Conservation (phyloP, 371 early-diverging fungal species). For the Zancudomyces culisetae region DNA sequence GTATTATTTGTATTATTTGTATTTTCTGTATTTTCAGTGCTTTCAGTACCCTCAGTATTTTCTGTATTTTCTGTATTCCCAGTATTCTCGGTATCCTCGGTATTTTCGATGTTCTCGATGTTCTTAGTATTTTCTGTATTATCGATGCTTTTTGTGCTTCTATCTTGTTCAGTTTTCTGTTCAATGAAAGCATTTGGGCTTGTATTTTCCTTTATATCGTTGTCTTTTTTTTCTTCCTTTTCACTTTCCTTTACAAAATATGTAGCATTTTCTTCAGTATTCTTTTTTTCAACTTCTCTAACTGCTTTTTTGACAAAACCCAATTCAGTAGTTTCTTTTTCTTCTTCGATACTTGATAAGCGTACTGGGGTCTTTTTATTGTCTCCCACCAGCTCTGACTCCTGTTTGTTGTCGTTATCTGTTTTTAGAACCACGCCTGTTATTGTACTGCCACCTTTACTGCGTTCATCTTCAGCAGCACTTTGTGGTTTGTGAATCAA, state of each 20-base stretch:
- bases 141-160: neutral
- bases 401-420: neutral
- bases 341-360: neutral
- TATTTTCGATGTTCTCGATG: neutral
- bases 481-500: neutral
- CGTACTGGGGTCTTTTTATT: neutral
- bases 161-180: neutral
- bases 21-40: no score
- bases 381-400: neutral
- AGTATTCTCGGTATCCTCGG: neutral
- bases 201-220: neutral
- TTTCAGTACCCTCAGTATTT: no score
- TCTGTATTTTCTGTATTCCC: neutral
- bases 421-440: neutral
- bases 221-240: neutral
- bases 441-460: neutral
- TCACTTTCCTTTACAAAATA: neutral
- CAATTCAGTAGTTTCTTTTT: no score
- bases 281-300: neutral
- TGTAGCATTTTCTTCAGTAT: neutral
- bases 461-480: neutral
- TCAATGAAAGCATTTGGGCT: no score
- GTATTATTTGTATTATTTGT: no score
- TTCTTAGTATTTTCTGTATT: neutral
- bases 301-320: no score